These are phyloP conservation scores for Podospora fimiseda DNA, from an alignment of 495 filamentous ascomycete species.

Conservation along the genomic window DNA sequence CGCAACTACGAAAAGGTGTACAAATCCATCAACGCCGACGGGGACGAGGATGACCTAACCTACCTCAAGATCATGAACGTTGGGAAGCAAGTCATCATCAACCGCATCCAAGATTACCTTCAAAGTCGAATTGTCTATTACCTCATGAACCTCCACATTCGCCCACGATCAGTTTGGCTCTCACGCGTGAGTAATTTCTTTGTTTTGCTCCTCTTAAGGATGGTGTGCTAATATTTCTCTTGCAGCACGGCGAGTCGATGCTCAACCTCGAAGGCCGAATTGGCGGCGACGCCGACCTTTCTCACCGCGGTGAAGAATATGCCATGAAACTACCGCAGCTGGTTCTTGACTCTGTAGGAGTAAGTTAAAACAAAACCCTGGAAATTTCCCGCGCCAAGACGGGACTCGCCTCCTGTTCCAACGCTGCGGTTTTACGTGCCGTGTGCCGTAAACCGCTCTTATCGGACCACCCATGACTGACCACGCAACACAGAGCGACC, in stretches of 20 bases:
- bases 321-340: conserved; percentile 74
- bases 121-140: conserved; percentile 96
- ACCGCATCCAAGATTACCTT: conserved; percentile 91
- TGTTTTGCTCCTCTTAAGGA: neutral
- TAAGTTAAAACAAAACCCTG: conserved; percentile 24
- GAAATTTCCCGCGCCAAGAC: conserved; percentile 13
- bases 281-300: conserved; percentile 84
- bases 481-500: conserved; percentile 45
- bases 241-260: conserved; percentile 87
- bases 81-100: conserved; percentile 90
- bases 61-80: conserved; percentile 98
- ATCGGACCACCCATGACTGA: neutral
- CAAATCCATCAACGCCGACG: conserved; percentile 73
- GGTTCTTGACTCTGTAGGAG: conserved; percentile 71
- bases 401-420: conserved; percentile 2
- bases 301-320: conserved; percentile 80
- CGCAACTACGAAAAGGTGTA: conserved; percentile 95
- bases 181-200: conserved; percentile 62
- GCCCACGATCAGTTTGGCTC: conserved; percentile 94
- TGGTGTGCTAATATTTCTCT: conserved; percentile 14
- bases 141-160: conserved; percentile 96
- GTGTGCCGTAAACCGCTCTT: conserved; percentile 4
- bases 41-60: conserved; percentile 72
- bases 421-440: neutral
- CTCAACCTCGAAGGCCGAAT: conserved; percentile 85